phyloP scores from a whole-genome alignment of 2,329 filamentous ascomycete species.

The Ophiocordyceps australis region DNA sequence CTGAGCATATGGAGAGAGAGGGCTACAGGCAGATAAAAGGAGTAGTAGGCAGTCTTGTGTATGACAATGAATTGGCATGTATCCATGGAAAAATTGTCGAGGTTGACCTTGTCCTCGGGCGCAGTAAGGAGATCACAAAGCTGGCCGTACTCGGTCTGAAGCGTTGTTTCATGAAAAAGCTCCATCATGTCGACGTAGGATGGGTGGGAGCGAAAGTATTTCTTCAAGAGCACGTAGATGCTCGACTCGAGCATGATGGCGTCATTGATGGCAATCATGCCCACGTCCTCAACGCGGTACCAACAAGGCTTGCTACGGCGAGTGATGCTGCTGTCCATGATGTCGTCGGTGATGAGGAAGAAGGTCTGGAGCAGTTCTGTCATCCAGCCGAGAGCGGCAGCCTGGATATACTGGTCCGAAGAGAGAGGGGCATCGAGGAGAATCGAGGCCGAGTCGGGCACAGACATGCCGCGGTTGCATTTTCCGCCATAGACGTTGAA shows the following conservation, averaged over 20 bases:
- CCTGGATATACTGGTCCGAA: slow-evolving; percentile 72
- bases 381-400: slow-evolving; percentile 86
- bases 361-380: slow-evolving; percentile 97
- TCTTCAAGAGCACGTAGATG: slow-evolving; percentile 86
- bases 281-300: slow-evolving; percentile 80
- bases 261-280: slow-evolving; percentile 97
- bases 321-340: slow-evolving; percentile 94
- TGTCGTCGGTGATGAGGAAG: slow-evolving; percentile 96
- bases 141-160: slow-evolving; percentile 92
- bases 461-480: slow-evolving; percentile 97
- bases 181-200: slow-evolving; percentile 84
- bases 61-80: slow-evolving; percentile 98
- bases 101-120: slow-evolving; percentile 81
- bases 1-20: slow-evolving; percentile 75
- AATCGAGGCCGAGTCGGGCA: slow-evolving; percentile 75
- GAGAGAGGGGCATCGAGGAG: slow-evolving; percentile 54
- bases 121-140: slow-evolving; percentile 88
- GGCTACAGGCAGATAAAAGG: slow-evolving; percentile 93
- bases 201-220: slow-evolving; percentile 77
- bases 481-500: slow-evolving; percentile 86
- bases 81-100: slow-evolving; percentile 85
- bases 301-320: slow-evolving; percentile 90
- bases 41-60: slow-evolving; percentile 99
- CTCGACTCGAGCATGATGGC: slow-evolving; percentile 83
- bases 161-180: slow-evolving; percentile 87